Base-by-base conservation (phyloP, 2,329 filamentous ascomycete genomes). In the Periconia sp. region DNA sequence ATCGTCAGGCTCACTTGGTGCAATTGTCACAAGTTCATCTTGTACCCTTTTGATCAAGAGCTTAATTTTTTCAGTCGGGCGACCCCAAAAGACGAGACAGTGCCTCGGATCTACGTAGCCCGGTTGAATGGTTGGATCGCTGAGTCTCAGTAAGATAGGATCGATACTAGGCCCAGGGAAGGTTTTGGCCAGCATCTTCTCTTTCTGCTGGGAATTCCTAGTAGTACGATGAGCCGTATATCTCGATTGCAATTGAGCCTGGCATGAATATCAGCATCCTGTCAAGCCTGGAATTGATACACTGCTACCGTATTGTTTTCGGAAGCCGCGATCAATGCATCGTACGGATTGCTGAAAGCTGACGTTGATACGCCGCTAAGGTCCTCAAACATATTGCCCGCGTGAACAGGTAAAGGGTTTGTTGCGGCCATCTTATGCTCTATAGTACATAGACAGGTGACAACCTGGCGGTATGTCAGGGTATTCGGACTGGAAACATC, bases 61-160 rank as follows among this genome's bases (percentile, higher is more conserved):
- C 32, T 86, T 77, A 13, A 96, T 77, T 54, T 86, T 83, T 32
- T 82, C 72, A 1, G 92, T 88, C 12, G 92, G 92, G 5, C 92
- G 79, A 3, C 88, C 89, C 90, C 91, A 96, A 63, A 96, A 85
- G 1, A 91, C 88, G 9, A 96, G 77, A 64, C 92, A 95, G 61
- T 96, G 80, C 28, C 92, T 78, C 29, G 83, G 81, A 65, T 97
- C 92, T 37, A 77, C 68, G 64, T 87, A 95, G 1, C 82, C 83
- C 1, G 84, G 85, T 50, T 89, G 79, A 24, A 86, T 72, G 1
- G 78, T 70, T 1, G 80, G 80, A 30, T 85, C 78, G 54, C 86
- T 80, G 22, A 96, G 73, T 41, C 85, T 85, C 36, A 85, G 73
- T 1, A 96, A 78, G 41, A 89, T 85, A 2, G 85, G 83, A 62